Percentiles rank a stretch among this genome's conserved stretches.
Conservation (phyloP, 2,329 filamentous ascomycete genomes). For the Colletotrichum sp. region DNA sequence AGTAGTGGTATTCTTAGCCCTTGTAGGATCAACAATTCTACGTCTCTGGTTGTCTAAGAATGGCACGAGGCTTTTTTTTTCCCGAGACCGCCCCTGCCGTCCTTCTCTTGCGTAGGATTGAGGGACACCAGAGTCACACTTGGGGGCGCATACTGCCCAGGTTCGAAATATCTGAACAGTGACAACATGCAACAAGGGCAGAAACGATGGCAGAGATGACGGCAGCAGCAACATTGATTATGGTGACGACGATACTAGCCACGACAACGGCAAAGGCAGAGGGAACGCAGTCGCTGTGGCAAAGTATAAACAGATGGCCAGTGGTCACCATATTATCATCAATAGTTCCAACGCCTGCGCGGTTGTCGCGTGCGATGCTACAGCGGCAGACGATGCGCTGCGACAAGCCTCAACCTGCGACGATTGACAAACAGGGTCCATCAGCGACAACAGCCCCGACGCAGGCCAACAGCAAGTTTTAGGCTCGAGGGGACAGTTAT, state of each 20-base stretch:
- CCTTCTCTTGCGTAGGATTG: not conserved
- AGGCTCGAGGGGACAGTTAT: not conserved
- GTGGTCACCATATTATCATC: fast-evolving
- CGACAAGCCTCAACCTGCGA: not conserved
- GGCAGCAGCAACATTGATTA: not conserved
- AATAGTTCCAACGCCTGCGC: not conserved
- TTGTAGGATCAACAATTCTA: not conserved
- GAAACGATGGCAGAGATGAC: not conserved
- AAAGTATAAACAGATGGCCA: not conserved
- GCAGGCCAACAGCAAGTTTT: not conserved
- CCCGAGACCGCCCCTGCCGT: not conserved
- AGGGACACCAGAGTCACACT: not conserved
- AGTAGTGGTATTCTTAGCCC: not conserved
- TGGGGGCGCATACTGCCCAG: not conserved
- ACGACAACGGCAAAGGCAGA: fast-evolving
- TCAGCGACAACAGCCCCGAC: not conserved
- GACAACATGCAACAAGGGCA: too few species aligned
- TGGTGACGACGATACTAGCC: fast-evolving
- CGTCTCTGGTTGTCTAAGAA: not conserved
- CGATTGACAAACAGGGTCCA: not conserved
- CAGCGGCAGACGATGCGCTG: not conserved
- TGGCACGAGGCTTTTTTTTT: not conserved
- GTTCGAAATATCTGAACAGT: not conserved
- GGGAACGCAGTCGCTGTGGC: fast-evolving
- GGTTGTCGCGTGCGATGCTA: not conserved